Evolutionary conservation across 371 early-diverging fungal genomes (phyloP).

Genomic region (Haplosporangium sp.): DNA sequence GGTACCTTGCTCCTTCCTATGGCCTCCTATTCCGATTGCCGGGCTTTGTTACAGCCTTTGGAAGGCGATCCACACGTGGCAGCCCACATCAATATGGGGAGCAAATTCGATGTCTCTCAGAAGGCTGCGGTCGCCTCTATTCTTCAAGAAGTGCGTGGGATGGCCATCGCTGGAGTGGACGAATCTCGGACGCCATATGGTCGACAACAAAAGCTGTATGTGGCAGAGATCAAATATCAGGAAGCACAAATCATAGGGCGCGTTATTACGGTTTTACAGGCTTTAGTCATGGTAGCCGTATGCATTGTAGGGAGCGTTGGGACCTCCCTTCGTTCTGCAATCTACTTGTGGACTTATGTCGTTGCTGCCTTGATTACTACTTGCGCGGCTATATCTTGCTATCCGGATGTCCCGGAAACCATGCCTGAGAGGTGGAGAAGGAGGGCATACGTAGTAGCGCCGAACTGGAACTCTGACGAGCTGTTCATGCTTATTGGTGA

Average conservation of each 20-base stretch:
- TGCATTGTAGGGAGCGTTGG: background rate
- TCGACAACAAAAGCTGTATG: slow-evolving; percentile 12
- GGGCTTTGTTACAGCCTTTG: slow-evolving; percentile 4
- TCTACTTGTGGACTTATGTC: slow-evolving; percentile 1
- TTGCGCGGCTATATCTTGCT: slow-evolving; percentile 5
- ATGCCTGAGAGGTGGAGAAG: background rate
- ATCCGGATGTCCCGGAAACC: too few species aligned
- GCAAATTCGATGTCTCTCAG: slow-evolving; percentile 15
- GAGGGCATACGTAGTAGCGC: slow-evolving; percentile 7
- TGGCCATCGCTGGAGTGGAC: slow-evolving; percentile 11
- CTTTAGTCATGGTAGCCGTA: background rate
- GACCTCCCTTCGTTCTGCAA: background rate
- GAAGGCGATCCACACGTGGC: slow-evolving; percentile 13
- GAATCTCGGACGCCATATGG: slow-evolving; percentile 10
- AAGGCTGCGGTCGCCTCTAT: slow-evolving; percentile 9
- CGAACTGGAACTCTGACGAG: slow-evolving; percentile 11
- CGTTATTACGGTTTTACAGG: background rate
- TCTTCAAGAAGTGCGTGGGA: slow-evolving; percentile 16
- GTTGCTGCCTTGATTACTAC: slow-evolving; percentile 3
- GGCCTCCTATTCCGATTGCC: slow-evolving; percentile 19
- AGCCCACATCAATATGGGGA: slow-evolving; percentile 18
- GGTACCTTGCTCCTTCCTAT: slow-evolving; percentile 19
- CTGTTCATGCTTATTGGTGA: slow-evolving; percentile 13
- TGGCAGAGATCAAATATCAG: slow-evolving; percentile 8
- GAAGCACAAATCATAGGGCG: background rate